Percentiles rank a stretch among this genome's conserved stretches.
These are phyloP conservation scores for Exsudoporus floridanus DNA, from an alignment of 1,284 basidiomycete species.

Conservation along the genomic window DNA sequence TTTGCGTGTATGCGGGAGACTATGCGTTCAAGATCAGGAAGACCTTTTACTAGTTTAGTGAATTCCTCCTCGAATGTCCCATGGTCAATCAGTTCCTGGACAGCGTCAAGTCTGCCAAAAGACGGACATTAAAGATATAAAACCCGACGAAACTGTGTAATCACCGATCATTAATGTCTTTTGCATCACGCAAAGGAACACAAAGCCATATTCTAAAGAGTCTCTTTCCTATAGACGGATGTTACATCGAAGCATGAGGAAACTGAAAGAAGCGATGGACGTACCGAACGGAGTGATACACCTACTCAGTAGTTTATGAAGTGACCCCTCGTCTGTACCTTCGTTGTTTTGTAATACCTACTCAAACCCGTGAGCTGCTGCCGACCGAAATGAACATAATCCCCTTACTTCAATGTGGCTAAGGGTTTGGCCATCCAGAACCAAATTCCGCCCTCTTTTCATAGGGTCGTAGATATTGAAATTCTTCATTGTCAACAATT, in stretches of 20 bases:
- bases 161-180: constrained; percentile 86
- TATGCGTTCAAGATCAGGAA: constrained; percentile 92
- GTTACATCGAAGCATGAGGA: constrained; percentile 14
- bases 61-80: constrained; percentile 77
- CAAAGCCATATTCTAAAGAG: constrained; percentile 94
- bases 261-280: constrained; percentile 24
- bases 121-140: constrained; percentile 16
- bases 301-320: constrained; percentile 79
- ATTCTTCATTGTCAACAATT: constrained; percentile 89
- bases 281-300: constrained; percentile 88
- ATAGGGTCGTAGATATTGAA: constrained; percentile 97
- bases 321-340: constrained; percentile 85
- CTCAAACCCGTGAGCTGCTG: constrained; percentile 14
- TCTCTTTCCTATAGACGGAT: constrained; percentile 65
- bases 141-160: constrained; percentile 11
- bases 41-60: constrained; percentile 68
- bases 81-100: constrained; percentile 82
- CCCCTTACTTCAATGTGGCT: constrained; percentile 82
- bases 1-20: constrained; percentile 93
- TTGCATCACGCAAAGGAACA: constrained; percentile 77
- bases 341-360: constrained; percentile 88
- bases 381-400: neutral
- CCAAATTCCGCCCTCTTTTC: constrained; percentile 77
- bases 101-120: constrained; percentile 76
- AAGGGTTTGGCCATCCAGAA: constrained; percentile 90